A percentile compares a stretch with the other conserved stretches of the same genome.
These are phyloP conservation scores for Podaxis rugospora DNA, from an alignment of 768 basidiomycete genomes.

Conservation along the genomic window DNA sequence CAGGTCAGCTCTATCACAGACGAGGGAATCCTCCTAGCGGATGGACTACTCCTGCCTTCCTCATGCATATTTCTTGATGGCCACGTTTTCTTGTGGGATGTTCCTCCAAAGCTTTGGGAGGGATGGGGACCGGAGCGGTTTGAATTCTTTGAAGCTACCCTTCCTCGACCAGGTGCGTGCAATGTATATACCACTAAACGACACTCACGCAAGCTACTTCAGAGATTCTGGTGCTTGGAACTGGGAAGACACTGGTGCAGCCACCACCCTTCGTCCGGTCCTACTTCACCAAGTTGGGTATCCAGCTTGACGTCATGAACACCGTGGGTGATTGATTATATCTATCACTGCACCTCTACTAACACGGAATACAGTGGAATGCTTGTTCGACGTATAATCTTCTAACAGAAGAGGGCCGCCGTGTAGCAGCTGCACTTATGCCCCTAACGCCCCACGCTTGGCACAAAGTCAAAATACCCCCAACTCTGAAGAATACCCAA, in stretches of 20 bases:
- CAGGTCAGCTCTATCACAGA: constrained; percentile 65
- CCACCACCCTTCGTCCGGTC: constrained; percentile 64
- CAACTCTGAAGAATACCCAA: not conserved
- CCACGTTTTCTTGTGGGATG: constrained; percentile 88
- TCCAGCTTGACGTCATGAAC: constrained; percentile 88
- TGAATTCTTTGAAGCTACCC: constrained; percentile 73
- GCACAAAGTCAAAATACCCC: constrained; percentile 30
- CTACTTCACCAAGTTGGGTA: constrained; percentile 70
- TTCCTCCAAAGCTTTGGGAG: constrained; percentile 54
- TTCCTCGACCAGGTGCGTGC: constrained; percentile 78
- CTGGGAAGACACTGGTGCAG: constrained; percentile 66
- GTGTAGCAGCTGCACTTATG: constrained; percentile 87
- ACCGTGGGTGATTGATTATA: constrained; percentile 47
- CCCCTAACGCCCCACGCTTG: constrained; percentile 57
- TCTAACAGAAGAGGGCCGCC: constrained; percentile 87
- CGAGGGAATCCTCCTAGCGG: constrained; percentile 64
- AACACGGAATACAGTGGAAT: constrained; percentile 53
- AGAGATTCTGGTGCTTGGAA: constrained; percentile 93
- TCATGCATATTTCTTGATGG: constrained; percentile 85
- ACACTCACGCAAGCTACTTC: not conserved
- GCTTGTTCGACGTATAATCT: constrained; percentile 96
- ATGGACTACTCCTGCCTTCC: constrained; percentile 73
- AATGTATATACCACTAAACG: not conserved
- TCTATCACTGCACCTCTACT: not conserved
- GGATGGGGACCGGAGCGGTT: constrained; percentile 76